Conservation (phyloP, 176 grass and related monocot genomes). For the Zea mays region Zm-B73-REFERENCE-NAM-5.0 NC_050099.1:16019001-16019500, state of each 20-base stretch:
- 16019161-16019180: conserved; percentile 30
- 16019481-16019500: conserved; percentile 51
- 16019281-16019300: conserved; percentile 18
- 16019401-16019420: neutral
- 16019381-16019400: conserved; percentile 17
- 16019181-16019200: conserved; percentile 20
- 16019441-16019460: conserved; percentile 54
- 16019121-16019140: conserved; percentile 28
- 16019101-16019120: neutral
- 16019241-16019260: conserved; percentile 19
- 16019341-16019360: conserved; percentile 33
- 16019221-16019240: conserved; percentile 3
- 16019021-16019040: conserved; percentile 35
- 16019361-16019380: conserved; percentile 17
- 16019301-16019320: conserved; percentile 12
- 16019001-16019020: conserved; percentile 51
- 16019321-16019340: conserved; percentile 26
- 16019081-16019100: conserved; percentile 30
- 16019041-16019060: conserved; percentile 39
- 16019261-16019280: conserved; percentile 10
- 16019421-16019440: conserved; percentile 37
- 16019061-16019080: conserved; percentile 31
- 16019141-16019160: conserved; percentile 19
- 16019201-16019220: conserved; percentile 22
- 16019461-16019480: conserved; percentile 43